A percentile compares a stretch with the other conserved stretches of the same genome.
These are phyloP conservation scores for Adansonia rubrostipa DNA, from an alignment of 441 rosid species.

Conservation along the genomic window DNA sequence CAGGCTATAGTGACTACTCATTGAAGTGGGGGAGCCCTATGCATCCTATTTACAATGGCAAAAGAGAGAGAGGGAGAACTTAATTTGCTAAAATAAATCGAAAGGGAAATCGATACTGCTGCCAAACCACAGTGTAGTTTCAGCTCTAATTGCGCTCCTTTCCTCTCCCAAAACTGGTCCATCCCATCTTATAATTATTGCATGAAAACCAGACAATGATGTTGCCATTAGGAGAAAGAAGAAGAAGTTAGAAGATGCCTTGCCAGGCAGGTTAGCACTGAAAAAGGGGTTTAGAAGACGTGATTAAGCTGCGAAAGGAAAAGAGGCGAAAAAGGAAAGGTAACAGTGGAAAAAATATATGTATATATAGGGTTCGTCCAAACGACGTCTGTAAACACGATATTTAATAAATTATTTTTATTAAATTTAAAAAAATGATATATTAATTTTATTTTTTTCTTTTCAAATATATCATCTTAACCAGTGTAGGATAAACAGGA, in stretches of 20 bases:
- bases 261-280: not conserved
- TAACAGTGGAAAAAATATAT: no score
- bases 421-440: no score
- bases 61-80: not conserved
- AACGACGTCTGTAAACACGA: no score
- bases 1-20: slow-evolving; percentile 28
- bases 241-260: not conserved
- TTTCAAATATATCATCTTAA: no score
- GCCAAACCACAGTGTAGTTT: not conserved
- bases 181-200: slow-evolving; percentile 12
- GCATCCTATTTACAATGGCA: not conserved
- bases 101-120: not conserved
- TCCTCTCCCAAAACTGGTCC: not conserved
- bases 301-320: no score
- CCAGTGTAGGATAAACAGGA: no score
- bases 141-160: not conserved
- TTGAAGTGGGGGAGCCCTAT: slow-evolving; percentile 32
- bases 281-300: no score
- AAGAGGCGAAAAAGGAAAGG: no score
- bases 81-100: not conserved
- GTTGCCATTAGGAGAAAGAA: not conserved
- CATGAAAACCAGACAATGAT: no score
- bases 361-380: no score
- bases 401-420: no score
- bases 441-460: no score